These are phyloP conservation scores for Mallotus nudiflorus DNA, from an alignment of 345 rosid genomes.

Conservation along the genomic window DNA sequence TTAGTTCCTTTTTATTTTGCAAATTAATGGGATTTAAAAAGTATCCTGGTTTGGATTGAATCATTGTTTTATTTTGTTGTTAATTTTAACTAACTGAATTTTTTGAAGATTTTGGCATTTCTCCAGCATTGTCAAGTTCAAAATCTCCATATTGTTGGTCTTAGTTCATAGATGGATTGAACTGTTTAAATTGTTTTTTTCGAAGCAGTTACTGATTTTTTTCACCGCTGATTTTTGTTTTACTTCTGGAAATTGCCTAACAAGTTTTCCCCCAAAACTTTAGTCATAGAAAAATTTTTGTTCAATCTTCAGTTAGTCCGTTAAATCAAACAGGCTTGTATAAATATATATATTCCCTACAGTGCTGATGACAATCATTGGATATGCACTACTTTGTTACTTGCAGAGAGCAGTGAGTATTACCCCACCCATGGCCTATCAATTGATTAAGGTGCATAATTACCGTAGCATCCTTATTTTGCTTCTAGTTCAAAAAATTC, in stretches of 20 bases:
- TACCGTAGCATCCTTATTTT: background rate
- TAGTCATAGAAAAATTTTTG: background rate
- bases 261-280: background rate
- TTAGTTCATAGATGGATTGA: background rate
- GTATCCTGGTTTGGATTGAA: background rate
- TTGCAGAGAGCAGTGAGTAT: slow-evolving; percentile 75
- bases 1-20: too few relatives aligned
- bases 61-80: background rate
- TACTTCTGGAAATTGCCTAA: background rate
- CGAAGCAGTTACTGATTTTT: background rate
- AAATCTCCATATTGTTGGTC: background rate
- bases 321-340: background rate
- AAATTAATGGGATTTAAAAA: background rate
- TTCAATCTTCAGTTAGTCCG: background rate
- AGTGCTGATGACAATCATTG: background rate
- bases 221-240: background rate
- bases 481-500: background rate
- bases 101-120: background rate
- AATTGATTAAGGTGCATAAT: slow-evolving; percentile 63
- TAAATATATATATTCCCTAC: background rate
- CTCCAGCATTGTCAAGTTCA: background rate
- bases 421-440: slow-evolving; percentile 79
- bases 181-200: background rate
- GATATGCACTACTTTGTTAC: background rate
- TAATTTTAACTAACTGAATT: background rate